Conservation (phyloP, 805 yeast genomes). For the Suhomyces vadensis region DNA sequence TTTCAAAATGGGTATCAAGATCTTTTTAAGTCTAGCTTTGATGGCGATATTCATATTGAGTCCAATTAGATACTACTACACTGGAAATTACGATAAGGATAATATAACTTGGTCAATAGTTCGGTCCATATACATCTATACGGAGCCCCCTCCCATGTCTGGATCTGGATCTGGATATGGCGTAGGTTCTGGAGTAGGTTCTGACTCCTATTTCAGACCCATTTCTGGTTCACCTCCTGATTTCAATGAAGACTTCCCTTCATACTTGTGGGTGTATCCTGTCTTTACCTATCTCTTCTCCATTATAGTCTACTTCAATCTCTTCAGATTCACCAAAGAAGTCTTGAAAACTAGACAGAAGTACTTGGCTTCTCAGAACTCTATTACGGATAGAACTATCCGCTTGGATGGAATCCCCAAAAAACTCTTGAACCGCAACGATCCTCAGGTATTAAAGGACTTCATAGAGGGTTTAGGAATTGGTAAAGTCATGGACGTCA, state of each 20-base stretch:
- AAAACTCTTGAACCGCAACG: conserved; percentile 34
- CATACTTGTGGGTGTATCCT: conserved; percentile 53
- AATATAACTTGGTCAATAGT: conserved; percentile 19
- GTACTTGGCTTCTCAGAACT: conserved; percentile 58
- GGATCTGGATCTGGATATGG: too few relatives aligned
- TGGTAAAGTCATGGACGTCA: conserved; percentile 54
- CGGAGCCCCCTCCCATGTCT: conserved; percentile 5
- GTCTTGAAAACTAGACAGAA: conserved; percentile 56
- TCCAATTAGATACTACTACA: conserved; percentile 41
- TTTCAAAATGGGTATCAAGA: conserved; percentile 34
- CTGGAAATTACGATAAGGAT: conserved; percentile 47
- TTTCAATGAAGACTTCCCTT: conserved; percentile 38
- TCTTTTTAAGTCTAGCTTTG: conserved; percentile 21
- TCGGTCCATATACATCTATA: conserved; percentile 6
- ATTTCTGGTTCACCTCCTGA: conserved; percentile 20
- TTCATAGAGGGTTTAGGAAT: conserved; percentile 58
- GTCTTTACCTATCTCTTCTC: conserved; percentile 58
- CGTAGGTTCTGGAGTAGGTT: too few relatives aligned
- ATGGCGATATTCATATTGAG: conserved; percentile 33
- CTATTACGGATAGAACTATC: conserved; percentile 61
- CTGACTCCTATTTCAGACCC: not conserved
- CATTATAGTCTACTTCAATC: conserved; percentile 43
- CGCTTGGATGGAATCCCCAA: conserved; percentile 55
- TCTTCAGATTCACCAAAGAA: conserved; percentile 48
- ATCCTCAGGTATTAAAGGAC: conserved; percentile 43